Percentiles rank a stretch among this genome's conserved stretches.
Conservation (phyloP, 2,329 filamentous ascomycete species). For the Aurifilum marmelostoma region DNA sequence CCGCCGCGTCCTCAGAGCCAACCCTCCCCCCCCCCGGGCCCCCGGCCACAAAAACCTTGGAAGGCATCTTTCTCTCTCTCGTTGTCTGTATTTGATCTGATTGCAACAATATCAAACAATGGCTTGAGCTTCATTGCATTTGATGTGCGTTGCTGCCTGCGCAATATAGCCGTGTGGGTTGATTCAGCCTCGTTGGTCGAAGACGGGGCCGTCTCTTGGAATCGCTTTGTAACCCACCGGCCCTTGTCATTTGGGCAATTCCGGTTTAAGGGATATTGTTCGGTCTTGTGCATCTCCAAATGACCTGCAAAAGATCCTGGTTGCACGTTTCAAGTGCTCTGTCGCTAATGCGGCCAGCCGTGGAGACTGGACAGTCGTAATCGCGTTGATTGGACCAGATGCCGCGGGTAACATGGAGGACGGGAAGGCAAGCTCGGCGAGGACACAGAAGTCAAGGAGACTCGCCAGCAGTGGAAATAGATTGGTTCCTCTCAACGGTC, state of each 20-base stretch:
- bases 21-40: too few relatives aligned
- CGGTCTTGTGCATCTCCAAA: slow-evolving; percentile 4
- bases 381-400: background rate
- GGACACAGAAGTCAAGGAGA: background rate
- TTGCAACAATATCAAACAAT: background rate
- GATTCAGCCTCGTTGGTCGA: background rate
- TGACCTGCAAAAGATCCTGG: background rate
- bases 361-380: background rate
- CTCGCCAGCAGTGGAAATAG: background rate
- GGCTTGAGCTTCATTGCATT: background rate
- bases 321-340: slow-evolving; percentile 16
- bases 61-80: too few relatives aligned
- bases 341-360: background rate
- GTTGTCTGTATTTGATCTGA: background rate
- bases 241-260: background rate
- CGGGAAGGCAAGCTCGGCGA: background rate
- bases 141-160: background rate
- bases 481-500: background rate
- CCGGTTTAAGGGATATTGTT: background rate
- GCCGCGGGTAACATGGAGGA: background rate
- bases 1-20: background rate
- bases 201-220: background rate
- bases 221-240: background rate
- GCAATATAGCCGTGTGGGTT: background rate
- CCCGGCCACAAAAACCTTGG: too few relatives aligned